A percentile compares a stretch with the other conserved stretches of the same genome.
Conservation (phyloP, 768 basidiomycete species). For the Leucocoprinus birnbaumii region DNA sequence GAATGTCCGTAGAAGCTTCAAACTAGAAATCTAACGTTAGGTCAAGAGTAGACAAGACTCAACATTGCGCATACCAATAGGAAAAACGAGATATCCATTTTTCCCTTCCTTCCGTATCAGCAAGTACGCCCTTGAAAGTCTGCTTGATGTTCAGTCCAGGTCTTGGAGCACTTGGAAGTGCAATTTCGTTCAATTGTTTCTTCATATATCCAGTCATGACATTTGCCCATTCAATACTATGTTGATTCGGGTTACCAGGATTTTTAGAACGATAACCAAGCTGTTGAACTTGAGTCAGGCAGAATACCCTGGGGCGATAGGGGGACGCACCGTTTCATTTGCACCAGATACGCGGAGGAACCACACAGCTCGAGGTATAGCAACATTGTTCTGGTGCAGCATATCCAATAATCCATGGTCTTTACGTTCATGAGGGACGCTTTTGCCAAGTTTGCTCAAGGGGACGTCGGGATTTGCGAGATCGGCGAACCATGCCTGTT, state of each 20-base stretch:
- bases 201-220: slow-evolving; percentile 79
- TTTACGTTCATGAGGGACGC: slow-evolving; percentile 83
- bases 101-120: slow-evolving; percentile 67
- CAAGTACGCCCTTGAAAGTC: slow-evolving; percentile 78
- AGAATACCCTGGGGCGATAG: neutral
- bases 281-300: slow-evolving; percentile 29
- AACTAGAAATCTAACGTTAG: slow-evolving; percentile 32
- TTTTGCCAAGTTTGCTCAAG: slow-evolving; percentile 77
- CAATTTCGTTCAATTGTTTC: slow-evolving; percentile 78
- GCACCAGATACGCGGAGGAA: slow-evolving; percentile 84
- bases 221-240: slow-evolving; percentile 84
- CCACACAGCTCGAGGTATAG: slow-evolving; percentile 83
- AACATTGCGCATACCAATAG: slow-evolving; percentile 52
- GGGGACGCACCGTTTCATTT: slow-evolving; percentile 67
- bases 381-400: slow-evolving; percentile 71
- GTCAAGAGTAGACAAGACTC: neutral
- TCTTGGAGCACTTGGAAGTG: slow-evolving; percentile 74
- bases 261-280: slow-evolving; percentile 76
- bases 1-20: slow-evolving; percentile 70
- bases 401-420: slow-evolving; percentile 82
- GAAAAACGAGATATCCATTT: slow-evolving; percentile 77
- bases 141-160: slow-evolving; percentile 79
- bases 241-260: slow-evolving; percentile 77
- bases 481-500: slow-evolving; percentile 82
- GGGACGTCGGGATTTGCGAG: slow-evolving; percentile 81